A percentile compares a stretch with the other conserved stretches of the same genome.
Conservation (phyloP, 1,284 basidiomycete species). For the Puccinia sorghi region DNA sequence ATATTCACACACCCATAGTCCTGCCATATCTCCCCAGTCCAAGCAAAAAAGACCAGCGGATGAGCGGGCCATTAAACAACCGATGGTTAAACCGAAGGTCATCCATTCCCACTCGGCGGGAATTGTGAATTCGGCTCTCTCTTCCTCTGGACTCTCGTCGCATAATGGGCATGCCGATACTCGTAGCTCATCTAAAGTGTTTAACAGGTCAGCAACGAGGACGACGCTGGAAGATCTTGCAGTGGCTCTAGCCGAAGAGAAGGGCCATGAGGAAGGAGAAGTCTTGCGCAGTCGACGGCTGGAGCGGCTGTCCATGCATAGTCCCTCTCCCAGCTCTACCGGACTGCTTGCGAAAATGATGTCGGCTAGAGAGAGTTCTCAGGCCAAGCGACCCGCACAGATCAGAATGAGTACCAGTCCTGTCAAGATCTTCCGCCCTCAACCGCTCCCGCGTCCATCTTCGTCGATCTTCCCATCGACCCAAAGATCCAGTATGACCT, state of each 20-base stretch:
- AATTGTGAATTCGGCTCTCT: background rate
- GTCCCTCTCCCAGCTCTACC: background rate
- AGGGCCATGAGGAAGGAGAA: constrained; percentile 25
- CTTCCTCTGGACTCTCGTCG: constrained; percentile 39
- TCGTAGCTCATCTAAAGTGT: constrained; percentile 6
- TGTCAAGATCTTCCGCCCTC: background rate
- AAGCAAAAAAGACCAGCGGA: background rate
- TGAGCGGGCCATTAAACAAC: background rate
- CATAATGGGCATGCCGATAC: background rate
- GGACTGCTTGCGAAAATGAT: background rate
- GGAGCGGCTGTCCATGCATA: constrained; percentile 31
- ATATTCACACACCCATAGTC: constrained; percentile 4
- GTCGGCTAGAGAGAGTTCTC: background rate
- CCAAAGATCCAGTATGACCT: constrained; percentile 7
- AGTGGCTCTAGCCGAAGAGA: background rate
- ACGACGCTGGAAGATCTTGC: background rate
- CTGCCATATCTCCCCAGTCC: background rate
- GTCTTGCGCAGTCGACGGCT: constrained; percentile 27
- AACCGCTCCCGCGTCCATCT: background rate
- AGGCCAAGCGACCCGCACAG: constrained; percentile 1
- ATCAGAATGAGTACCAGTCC: constrained; percentile 11
- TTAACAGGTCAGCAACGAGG: background rate
- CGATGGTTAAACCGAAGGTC: constrained; percentile 35
- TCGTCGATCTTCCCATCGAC: constrained; percentile 21
- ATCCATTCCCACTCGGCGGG: constrained; percentile 31